Percentiles rank a stretch among this genome's conserved stretches.
These are phyloP conservation scores for Cardamine occulta DNA, from an alignment of 345 rosid species.

Conservation along the genomic window DNA sequence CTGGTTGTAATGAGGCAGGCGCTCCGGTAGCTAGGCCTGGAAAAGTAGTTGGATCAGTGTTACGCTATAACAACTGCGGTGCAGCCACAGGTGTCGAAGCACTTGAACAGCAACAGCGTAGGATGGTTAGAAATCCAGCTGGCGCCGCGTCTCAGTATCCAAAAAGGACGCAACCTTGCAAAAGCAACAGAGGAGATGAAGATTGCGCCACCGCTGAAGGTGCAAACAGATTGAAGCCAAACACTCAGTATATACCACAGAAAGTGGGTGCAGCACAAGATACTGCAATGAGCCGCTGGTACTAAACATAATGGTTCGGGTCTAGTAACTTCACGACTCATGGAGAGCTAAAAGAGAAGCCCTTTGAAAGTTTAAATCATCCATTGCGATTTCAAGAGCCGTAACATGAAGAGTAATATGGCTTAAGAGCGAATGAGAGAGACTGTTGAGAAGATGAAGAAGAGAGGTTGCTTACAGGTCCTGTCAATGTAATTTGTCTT, in stretches of 20 bases:
- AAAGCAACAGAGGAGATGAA: constrained; percentile 73
- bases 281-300: constrained; percentile 76
- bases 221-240: constrained; percentile 72
- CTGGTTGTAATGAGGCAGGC: constrained; percentile 53
- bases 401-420: constrained; percentile 4
- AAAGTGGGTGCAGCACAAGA: constrained; percentile 89
- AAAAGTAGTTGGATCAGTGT: constrained; percentile 80
- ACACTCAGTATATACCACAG: constrained; percentile 76
- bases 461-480: constrained; percentile 1
- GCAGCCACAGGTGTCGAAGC: constrained; percentile 66
- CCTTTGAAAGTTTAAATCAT: neutral
- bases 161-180: constrained; percentile 65
- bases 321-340: neutral
- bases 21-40: constrained; percentile 76
- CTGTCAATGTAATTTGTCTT: constrained; percentile 27
- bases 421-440: neutral
- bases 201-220: constrained; percentile 57
- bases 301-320: constrained; percentile 41
- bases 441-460: constrained; percentile 6
- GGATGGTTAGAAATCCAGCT: constrained; percentile 70
- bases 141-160: constrained; percentile 64
- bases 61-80: constrained; percentile 84
- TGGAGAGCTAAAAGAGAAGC: constrained; percentile 4
- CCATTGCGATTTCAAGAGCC: constrained; percentile 11
- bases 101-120: constrained; percentile 71